phyloP scores from a whole-genome alignment of 2,329 filamentous ascomycete genomes.

The Emmonsia crescens region DNA sequence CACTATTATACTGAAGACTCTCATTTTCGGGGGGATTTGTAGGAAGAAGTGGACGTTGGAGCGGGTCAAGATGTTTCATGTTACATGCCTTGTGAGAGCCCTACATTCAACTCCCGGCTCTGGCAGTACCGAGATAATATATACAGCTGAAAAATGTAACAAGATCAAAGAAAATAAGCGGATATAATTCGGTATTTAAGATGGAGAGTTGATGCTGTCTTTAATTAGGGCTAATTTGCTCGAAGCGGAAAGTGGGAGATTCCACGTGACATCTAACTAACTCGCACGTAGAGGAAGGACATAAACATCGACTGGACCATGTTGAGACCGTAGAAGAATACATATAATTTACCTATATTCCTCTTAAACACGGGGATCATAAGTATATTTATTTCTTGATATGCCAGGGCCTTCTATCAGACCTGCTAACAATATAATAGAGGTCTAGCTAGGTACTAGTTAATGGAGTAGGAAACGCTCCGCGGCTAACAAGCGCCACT shows the following conservation, averaged over 20 bases:
- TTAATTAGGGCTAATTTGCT: not conserved
- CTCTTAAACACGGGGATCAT: not conserved
- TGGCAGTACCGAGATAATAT: not conserved
- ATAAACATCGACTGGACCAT: not conserved
- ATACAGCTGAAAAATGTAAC: not conserved
- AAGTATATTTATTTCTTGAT: no score
- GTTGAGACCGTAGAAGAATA: not conserved
- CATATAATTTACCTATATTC: not conserved
- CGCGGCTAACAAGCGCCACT: not conserved
- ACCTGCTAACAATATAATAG: no score
- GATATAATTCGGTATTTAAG: not conserved
- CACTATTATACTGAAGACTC: not conserved
- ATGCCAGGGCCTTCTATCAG: no score
- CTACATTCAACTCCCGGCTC: not conserved
- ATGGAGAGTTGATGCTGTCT: not conserved
- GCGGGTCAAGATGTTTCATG: not conserved
- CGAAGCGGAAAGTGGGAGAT: not conserved
- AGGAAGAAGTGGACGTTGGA: not conserved
- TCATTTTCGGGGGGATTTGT: not conserved
- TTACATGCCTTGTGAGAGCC: not conserved
- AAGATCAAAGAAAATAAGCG: not conserved
- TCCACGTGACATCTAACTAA: not conserved
- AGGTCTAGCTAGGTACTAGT: not conserved
- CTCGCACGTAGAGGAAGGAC: no score
- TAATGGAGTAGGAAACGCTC: not conserved